phyloP scores from a whole-genome alignment of 208 protist genomes.

The Trypanosoma lewisi region DNA sequence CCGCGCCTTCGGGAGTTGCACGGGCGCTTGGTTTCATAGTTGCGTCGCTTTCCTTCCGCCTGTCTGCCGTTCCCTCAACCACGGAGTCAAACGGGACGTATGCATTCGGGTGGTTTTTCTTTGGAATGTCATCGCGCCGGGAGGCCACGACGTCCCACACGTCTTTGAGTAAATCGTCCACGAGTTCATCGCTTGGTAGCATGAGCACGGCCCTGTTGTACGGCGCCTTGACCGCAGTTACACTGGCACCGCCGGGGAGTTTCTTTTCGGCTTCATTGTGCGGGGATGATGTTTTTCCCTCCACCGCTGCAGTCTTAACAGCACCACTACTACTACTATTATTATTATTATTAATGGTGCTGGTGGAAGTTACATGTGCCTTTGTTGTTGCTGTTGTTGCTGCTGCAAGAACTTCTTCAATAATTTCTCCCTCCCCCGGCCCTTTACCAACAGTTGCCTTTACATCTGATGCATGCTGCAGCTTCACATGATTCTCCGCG shows the following conservation, averaged over 20 bases:
- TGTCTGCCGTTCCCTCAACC: slow-evolving; percentile 55
- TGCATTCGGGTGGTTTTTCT: slow-evolving; percentile 22
- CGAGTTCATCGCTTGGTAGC: slow-evolving; percentile 47
- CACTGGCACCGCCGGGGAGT: not conserved
- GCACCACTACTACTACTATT: too few species aligned
- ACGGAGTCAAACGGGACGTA: slow-evolving; percentile 48
- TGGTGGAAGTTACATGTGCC: too few species aligned
- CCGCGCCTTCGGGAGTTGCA: slow-evolving; percentile 72
- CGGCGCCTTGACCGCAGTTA: slow-evolving; percentile 5
- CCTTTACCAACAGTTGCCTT: slow-evolving; percentile 39
- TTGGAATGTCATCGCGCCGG: slow-evolving; percentile 54
- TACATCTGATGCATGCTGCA: slow-evolving; percentile 29
- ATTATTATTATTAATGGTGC: too few species aligned
- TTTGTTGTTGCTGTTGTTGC: not conserved
- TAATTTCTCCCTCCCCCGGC: slow-evolving; percentile 49
- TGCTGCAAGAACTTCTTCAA: slow-evolving; percentile 31
- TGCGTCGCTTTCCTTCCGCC: slow-evolving; percentile 43
- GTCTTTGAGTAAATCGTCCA: slow-evolving; percentile 45
- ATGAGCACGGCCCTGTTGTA: slow-evolving; percentile 22
- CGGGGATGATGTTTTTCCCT: not conserved
- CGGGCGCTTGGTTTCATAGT: slow-evolving; percentile 28
- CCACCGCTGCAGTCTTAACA: not conserved
- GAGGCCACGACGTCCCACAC: slow-evolving; percentile 65
- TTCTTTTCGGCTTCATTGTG: not conserved
- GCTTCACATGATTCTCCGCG: slow-evolving; percentile 51